Evolutionary conservation across 768 basidiomycete species (phyloP).

Genomic region (Rhizopogon sp.): DNA sequence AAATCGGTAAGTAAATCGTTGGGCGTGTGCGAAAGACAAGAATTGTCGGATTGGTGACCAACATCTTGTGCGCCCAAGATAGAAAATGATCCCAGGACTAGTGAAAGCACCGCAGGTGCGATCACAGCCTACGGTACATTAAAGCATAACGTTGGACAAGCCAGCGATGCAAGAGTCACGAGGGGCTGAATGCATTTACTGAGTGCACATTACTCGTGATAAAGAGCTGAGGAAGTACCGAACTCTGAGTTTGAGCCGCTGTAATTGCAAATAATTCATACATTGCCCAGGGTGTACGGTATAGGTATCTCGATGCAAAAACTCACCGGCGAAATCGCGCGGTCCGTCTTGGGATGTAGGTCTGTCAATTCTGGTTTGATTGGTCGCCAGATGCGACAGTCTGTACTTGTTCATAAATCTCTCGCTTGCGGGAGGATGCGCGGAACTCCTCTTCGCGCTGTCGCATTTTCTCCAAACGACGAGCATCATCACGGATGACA

Average conservation of each 20-base stretch:
- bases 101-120: no score
- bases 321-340: not conserved
- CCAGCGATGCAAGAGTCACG: not conserved
- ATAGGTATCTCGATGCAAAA: not conserved
- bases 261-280: not conserved
- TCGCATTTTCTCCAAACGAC: slow-evolving; percentile 64
- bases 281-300: not conserved
- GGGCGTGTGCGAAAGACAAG: no score
- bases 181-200: not conserved
- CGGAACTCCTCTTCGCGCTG: slow-evolving; percentile 59
- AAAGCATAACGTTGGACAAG: no score
- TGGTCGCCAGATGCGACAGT: slow-evolving; percentile 16
- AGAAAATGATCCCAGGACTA: no score
- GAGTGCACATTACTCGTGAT: not conserved
- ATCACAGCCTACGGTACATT: no score
- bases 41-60: no score
- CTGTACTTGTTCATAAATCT: slow-evolving; percentile 58
- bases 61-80: no score
- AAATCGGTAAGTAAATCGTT: not conserved
- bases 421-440: slow-evolving; percentile 58
- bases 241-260: not conserved
- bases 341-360: not conserved
- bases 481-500: slow-evolving; percentile 84
- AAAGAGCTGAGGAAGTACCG: no score
- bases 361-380: slow-evolving; percentile 3